Evolutionary conservation across 2,329 filamentous ascomycete genomes (phyloP).

Genomic region (Chrysoporthe cubensis): DNA sequence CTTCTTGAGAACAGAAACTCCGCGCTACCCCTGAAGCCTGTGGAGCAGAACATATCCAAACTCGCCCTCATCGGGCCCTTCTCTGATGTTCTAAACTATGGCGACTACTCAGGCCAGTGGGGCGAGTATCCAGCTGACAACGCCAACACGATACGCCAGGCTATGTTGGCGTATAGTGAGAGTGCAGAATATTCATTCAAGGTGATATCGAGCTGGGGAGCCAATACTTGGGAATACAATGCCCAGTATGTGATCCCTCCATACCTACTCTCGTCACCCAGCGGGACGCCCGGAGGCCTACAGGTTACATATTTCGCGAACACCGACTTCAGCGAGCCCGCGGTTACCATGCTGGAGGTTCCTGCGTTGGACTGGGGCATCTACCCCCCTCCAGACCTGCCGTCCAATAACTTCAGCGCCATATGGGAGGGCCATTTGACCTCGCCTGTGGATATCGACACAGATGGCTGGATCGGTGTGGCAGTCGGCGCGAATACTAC

Average conservation of each 20-base stretch:
- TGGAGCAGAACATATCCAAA: constrained; percentile 36
- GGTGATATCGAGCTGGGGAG: constrained; percentile 47
- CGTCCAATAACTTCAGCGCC: constrained; percentile 50
- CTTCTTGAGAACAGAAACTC: constrained; percentile 47
- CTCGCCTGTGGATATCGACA: constrained; percentile 41
- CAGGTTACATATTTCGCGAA: constrained; percentile 46
- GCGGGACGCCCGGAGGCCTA: constrained; percentile 43
- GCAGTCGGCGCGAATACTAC: constrained; percentile 46
- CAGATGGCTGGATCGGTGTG: constrained; percentile 48
- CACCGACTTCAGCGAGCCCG: constrained; percentile 41
- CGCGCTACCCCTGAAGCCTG: constrained; percentile 42
- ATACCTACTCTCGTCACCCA: constrained; percentile 43
- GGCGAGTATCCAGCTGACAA: constrained; percentile 45
- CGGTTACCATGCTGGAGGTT: constrained; percentile 38
- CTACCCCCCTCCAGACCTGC: constrained; percentile 46
- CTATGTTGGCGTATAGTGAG: constrained; percentile 37
- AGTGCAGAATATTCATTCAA: constrained; percentile 33
- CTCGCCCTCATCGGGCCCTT: constrained; percentile 48
- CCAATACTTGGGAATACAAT: constrained; percentile 50
- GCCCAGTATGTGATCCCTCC: constrained; percentile 47
- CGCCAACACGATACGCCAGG: constrained; percentile 45
- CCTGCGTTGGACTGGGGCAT: constrained; percentile 49
- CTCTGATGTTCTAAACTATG: constrained; percentile 46
- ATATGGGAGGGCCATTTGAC: constrained; percentile 46
- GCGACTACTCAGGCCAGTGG: constrained; percentile 48